These are phyloP conservation scores for Fusarium nanum DNA, from an alignment of 2,329 filamentous ascomycete genomes.

Conservation along the genomic window DNA sequence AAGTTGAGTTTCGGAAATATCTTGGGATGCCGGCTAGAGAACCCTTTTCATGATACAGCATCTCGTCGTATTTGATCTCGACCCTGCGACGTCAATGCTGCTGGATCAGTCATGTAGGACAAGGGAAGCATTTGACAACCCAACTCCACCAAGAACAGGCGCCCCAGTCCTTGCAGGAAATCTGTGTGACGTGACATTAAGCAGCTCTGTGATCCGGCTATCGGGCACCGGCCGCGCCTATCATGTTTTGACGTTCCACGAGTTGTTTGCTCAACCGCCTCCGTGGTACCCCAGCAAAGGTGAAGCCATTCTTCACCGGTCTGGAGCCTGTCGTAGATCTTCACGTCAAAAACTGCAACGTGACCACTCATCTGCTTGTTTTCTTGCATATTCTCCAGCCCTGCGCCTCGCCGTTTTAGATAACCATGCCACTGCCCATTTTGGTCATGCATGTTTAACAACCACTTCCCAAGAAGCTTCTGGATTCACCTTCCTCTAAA, in stretches of 20 bases:
- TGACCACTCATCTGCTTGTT: constrained; percentile 24
- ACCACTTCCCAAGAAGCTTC: neutral
- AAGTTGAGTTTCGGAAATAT: constrained; percentile 11
- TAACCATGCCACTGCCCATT: constrained; percentile 15
- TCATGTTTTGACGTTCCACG: constrained; percentile 18
- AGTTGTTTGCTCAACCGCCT: constrained; percentile 30
- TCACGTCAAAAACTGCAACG: constrained; percentile 33
- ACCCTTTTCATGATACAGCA: constrained; percentile 29
- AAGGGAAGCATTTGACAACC: constrained; percentile 35
- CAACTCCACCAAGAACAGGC: constrained; percentile 17
- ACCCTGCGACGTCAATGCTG: constrained; percentile 20
- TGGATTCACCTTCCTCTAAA: neutral
- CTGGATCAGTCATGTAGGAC: constrained; percentile 39
- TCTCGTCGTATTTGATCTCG: constrained; percentile 2
- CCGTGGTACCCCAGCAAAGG: constrained; percentile 35
- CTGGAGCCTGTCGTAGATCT: constrained; percentile 40
- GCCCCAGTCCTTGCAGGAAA: constrained; percentile 14
- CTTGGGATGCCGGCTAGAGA: constrained; percentile 1
- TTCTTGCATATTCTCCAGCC: constrained; percentile 27
- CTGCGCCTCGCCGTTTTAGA: constrained; percentile 36
- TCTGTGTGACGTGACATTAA: constrained; percentile 24
- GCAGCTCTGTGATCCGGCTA: constrained; percentile 26
- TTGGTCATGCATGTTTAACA: constrained; percentile 10
- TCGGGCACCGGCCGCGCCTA: constrained; percentile 31
- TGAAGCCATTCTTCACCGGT: constrained; percentile 44